Evolutionary conservation across 2,329 filamentous ascomycete genomes (phyloP).

Genomic region (Coniosporium tulheliwenetii): DNA sequence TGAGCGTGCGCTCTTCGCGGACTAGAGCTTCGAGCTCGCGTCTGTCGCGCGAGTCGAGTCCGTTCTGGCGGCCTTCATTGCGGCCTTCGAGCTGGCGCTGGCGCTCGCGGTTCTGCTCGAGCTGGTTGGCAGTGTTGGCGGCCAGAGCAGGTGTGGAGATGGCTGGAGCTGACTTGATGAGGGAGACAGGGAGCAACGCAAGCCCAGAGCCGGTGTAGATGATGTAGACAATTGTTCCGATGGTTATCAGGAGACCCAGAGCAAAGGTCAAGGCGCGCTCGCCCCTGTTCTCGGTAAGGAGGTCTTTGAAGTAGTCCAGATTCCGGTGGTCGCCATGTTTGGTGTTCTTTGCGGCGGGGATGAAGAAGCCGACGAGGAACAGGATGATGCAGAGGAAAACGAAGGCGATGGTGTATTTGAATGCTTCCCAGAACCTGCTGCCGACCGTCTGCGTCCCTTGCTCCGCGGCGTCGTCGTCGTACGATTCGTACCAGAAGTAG

Average conservation of each 20-base stretch:
- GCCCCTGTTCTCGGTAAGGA: conserved; percentile 73
- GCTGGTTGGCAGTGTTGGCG: conserved; percentile 60
- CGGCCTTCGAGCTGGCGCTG: conserved; percentile 84
- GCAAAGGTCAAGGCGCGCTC: conserved; percentile 87
- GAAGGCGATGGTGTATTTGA: conserved; percentile 84
- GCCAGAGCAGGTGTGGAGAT: conserved; percentile 68
- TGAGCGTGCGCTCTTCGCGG: conserved; percentile 81
- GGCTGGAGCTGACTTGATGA: conserved; percentile 83
- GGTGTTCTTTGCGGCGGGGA: conserved; percentile 59
- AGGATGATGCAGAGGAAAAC: conserved; percentile 63
- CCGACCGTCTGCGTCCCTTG: conserved; percentile 57
- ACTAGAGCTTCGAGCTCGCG: conserved; percentile 76
- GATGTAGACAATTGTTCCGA: conserved; percentile 75
- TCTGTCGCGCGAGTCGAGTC: conserved; percentile 69
- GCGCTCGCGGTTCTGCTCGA: conserved; percentile 78
- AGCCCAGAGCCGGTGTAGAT: conserved; percentile 82
- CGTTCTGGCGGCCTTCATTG: conserved; percentile 57
- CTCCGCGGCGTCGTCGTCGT: conserved; percentile 78
- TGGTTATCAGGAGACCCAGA: conserved; percentile 70
- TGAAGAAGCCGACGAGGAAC: conserved; percentile 87
- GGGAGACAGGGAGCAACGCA: conserved; percentile 71
- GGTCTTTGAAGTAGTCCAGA: conserved; percentile 78
- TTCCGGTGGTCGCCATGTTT: conserved; percentile 51
- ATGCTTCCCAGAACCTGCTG: conserved; percentile 62
- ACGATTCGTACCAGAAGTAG: conserved; percentile 98